Percentiles rank a stretch among this genome's conserved stretches.
Evolutionary conservation across 257 asterid genomes (phyloP).

Genomic region (Nicotiana noctiflora): DNA sequence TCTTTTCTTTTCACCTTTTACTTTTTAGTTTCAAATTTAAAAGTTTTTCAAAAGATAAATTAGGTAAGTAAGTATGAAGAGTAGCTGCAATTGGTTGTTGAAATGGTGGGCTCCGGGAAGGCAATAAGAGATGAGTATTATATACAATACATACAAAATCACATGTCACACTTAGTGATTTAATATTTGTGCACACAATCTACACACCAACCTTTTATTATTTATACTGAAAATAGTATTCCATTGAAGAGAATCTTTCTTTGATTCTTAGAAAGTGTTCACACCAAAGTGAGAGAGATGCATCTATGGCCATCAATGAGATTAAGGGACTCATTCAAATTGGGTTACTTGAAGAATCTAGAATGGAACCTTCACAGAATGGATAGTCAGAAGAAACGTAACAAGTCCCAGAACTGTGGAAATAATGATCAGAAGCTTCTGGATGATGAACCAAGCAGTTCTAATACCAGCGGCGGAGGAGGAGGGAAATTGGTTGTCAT

Average conservation of each 20-base stretch:
- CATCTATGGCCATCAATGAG: constrained; percentile 90
- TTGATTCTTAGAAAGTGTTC: too few relatives aligned
- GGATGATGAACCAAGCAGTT: constrained; percentile 21
- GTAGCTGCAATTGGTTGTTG: not conserved
- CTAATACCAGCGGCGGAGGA: not conserved
- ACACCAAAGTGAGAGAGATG: constrained; percentile 30
- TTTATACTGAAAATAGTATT: too few relatives aligned
- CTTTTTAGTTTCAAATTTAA: too few relatives aligned
- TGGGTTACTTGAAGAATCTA: constrained; percentile 53
- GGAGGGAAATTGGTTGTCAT: constrained; percentile 22
- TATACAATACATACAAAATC: too few relatives aligned
- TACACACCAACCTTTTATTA: too few relatives aligned
- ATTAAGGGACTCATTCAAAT: constrained; percentile 79
- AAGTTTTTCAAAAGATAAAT: not conserved
- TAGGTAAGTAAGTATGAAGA: not conserved
- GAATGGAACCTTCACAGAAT: constrained; percentile 58
- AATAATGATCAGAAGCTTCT: constrained; percentile 41
- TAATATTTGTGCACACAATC: too few relatives aligned
- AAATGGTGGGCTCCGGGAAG: not conserved
- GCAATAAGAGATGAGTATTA: too few relatives aligned
- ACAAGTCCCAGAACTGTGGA: not conserved
- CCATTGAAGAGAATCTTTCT: too few relatives aligned
- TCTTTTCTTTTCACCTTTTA: too few relatives aligned
- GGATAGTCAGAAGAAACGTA: constrained; percentile 45
- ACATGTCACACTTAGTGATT: too few relatives aligned